Evolutionary conservation across 2,329 filamentous ascomycete species (phyloP), one percentile per base, ranked within the genome.

Genomic region (Aspergillus texensis): DNA sequence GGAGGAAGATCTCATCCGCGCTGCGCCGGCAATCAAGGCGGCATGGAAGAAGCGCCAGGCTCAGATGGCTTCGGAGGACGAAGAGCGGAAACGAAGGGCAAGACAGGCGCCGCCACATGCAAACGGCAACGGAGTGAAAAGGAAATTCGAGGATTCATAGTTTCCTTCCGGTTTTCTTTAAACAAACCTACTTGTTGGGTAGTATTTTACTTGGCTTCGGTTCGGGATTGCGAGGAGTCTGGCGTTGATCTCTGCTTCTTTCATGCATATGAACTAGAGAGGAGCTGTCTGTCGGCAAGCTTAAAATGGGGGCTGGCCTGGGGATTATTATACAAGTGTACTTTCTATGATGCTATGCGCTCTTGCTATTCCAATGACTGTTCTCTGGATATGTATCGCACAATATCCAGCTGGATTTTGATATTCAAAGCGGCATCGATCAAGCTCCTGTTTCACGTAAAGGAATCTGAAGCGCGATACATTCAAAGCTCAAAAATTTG

Each of bases 1-100:
- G 0, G 88, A 97, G 78, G 84, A 91, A 62, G 93, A 99, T 73
- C 83, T 99, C 39, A 84, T 94, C 53, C 84, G 80, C 2, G 84
- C 87, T 0, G 91, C 91, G 32, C 85, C 84, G 43, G 82, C 79
- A n/a, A 94, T 98, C 69, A 88, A 91, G 68, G 86, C 89, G 34
- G 89, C 88, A 16, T 97, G 93, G 89, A 97, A 97, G 79, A 82
- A 86, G 67, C 84, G 86, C 36, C 78, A 82, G 64, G 78, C 88
- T 19, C 68, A 66, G 58, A 67, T 62, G 50, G 62, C 62, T 60
- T 64, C 68, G 4, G 70, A 71, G 36, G 71, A 71, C n/a, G 71
- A 70, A 54, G 70, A 70, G 36, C 71, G 67, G 53, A 72, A 65
- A 62, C 68, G 64, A 52, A 71, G 69, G 52, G 70, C 70, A 12